Evolutionary conservation across 768 basidiomycete species (phyloP).

Genomic region (Asterophora lycoperdoides): DNA sequence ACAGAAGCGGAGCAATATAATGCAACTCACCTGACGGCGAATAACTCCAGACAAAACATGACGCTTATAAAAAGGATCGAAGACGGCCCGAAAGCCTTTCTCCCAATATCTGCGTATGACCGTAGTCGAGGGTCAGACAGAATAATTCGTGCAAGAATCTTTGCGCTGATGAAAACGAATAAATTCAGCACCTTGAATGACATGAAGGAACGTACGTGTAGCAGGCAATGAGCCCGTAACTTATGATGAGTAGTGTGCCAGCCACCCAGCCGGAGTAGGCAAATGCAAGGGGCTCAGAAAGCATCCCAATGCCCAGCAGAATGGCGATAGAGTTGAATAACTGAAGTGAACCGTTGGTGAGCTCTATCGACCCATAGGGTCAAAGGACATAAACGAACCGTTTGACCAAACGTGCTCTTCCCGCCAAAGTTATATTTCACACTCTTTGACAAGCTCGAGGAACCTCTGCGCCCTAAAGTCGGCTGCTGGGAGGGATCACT

Average conservation of each 20-base stretch:
- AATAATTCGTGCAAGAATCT: constrained; percentile 78
- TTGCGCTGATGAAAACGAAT: constrained; percentile 52
- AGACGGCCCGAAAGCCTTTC: constrained; percentile 79
- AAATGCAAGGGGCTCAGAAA: constrained; percentile 88
- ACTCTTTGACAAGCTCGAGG: constrained; percentile 29
- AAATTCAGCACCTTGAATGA: background rate
- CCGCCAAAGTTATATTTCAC: constrained; percentile 39
- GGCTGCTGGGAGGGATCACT: constrained; percentile 1
- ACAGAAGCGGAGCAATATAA: background rate
- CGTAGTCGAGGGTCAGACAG: constrained; percentile 61
- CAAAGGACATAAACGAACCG: constrained; percentile 36
- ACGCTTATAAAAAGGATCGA: constrained; percentile 61
- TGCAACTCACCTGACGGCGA: constrained; percentile 64
- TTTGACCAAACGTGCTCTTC: constrained; percentile 70
- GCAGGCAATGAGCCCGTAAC: constrained; percentile 78
- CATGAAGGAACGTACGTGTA: constrained; percentile 64
- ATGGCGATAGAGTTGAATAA: constrained; percentile 89
- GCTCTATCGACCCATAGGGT: constrained; percentile 7
- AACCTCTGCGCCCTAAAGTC: constrained; percentile 19
- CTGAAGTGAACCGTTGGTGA: constrained; percentile 38
- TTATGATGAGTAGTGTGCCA: constrained; percentile 69
- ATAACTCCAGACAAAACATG: constrained; percentile 85
- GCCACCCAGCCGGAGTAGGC: constrained; percentile 86
- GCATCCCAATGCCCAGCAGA: constrained; percentile 82
- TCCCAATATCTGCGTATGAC: constrained; percentile 88